These are phyloP conservation scores for Cystofilobasidium macerans DNA, from an alignment of 768 basidiomycete genomes.

Conservation along the genomic window DNA sequence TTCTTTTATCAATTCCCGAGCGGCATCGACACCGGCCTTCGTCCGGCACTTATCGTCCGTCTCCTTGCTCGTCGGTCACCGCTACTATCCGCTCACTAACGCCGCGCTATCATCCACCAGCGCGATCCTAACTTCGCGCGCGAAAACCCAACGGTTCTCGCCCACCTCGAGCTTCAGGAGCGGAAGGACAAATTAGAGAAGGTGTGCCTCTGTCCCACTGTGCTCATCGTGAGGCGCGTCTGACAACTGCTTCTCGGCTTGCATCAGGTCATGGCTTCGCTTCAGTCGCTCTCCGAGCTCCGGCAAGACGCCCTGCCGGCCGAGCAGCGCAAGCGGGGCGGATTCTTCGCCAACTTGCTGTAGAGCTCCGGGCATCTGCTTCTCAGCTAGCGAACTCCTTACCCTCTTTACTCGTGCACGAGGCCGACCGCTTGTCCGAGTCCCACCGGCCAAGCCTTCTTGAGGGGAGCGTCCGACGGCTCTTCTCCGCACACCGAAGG, in stretches of 20 bases:
- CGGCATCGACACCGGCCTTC: conserved; percentile 84
- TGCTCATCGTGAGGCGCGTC: background rate
- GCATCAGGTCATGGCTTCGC: conserved; percentile 78
- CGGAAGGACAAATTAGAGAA: conserved; percentile 96
- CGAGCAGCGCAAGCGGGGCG: conserved; percentile 7
- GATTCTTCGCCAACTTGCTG: conserved; percentile 1
- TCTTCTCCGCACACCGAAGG: no score
- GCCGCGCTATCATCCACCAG: background rate
- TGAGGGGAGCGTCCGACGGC: no score
- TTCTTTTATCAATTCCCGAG: conserved; percentile 99
- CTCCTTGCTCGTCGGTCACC: background rate
- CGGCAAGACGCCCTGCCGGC: conserved; percentile 51
- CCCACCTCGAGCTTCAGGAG: conserved; percentile 86
- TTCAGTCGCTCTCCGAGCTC: conserved; percentile 80
- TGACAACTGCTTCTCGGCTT: conserved; percentile 25
- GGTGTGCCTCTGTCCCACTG: conserved; percentile 41
- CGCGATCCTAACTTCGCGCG: conserved; percentile 62
- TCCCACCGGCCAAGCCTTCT: no score
- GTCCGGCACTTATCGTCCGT: conserved; percentile 73
- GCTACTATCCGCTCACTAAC: background rate
- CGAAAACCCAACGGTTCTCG: conserved; percentile 80
- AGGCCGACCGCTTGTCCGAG: no score
- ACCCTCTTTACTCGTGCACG: no score
- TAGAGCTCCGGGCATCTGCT: background rate
- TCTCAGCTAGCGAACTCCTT: no score